Percentiles rank a stretch among this genome's conserved stretches.
phyloP scores from a whole-genome alignment of 2,329 filamentous ascomycete species.

The Colletotrichum sp. region DNA sequence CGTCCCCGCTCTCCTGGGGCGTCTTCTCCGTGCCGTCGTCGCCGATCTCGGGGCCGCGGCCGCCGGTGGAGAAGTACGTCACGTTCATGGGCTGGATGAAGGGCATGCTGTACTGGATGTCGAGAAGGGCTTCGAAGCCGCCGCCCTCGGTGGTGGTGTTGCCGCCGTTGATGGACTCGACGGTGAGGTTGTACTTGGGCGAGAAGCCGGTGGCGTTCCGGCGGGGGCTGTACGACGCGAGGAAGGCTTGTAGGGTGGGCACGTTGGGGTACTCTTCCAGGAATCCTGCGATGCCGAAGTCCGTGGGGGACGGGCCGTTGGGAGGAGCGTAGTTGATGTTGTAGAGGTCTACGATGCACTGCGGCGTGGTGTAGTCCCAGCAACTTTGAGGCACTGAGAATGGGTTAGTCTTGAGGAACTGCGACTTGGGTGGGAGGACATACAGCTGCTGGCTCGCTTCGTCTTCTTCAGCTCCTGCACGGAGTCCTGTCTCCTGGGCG shows the following conservation, averaged over 20 bases:
- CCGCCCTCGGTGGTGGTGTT: neutral
- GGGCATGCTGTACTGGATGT: conserved; percentile 1
- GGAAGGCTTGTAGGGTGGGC: neutral
- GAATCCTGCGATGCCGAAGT: conserved; percentile 6
- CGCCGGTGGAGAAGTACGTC: neutral
- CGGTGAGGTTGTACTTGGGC: neutral
- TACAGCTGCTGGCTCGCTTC: neutral
- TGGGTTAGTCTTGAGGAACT: neutral
- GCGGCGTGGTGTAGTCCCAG: conserved; percentile 34
- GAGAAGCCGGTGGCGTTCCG: conserved; percentile 16
- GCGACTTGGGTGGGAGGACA: neutral
- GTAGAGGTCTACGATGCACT: conserved; percentile 50
- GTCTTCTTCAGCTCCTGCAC: conserved; percentile 19
- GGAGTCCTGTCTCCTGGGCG: conserved; percentile 37
- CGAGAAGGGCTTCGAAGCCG: neutral
- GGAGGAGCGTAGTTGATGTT: conserved; percentile 43
- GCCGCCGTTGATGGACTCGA: neutral
- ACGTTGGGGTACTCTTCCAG: neutral
- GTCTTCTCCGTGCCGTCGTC: neutral
- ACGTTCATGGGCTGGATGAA: conserved; percentile 7
- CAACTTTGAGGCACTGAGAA: neutral
- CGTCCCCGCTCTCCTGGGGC: conserved; percentile 25
- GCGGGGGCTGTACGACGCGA: conserved; percentile 1
- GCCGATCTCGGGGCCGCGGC: neutral
- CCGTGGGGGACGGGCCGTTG: neutral